Evolutionary conservation across 352 stramenopile species (phyloP).

Genomic region (Globisporangium cederbergense): DNA sequence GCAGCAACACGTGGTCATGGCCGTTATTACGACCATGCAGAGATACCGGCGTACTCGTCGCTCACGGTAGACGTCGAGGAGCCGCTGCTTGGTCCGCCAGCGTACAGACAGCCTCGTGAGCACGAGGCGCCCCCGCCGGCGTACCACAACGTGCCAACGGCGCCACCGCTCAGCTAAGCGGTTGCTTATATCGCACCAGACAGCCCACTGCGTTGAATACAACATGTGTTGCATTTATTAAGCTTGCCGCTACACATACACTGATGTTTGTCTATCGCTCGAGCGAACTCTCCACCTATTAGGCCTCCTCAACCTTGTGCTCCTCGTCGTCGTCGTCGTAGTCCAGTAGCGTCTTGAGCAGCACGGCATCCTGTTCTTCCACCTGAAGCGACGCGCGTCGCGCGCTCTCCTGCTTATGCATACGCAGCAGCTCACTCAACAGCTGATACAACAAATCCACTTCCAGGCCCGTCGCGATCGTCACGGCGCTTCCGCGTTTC

Average conservation of each 20-base stretch:
- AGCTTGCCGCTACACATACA: neutral
- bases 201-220: no score
- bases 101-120: constrained; percentile 34
- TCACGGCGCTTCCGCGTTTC: constrained; percentile 43
- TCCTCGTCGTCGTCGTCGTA: constrained; percentile 52
- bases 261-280: constrained; percentile 1
- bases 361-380: constrained; percentile 33
- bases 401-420: constrained; percentile 42
- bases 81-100: constrained; percentile 43
- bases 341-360: constrained; percentile 55
- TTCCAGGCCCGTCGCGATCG: constrained; percentile 73
- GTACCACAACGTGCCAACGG: constrained; percentile 62
- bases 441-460: constrained; percentile 75
- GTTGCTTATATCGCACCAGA: no score
- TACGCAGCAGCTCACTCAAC: constrained; percentile 53
- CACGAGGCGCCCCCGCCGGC: constrained; percentile 38
- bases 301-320: constrained; percentile 26
- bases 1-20: neutral
- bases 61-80: constrained; percentile 63
- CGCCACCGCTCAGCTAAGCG: constrained; percentile 43
- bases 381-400: constrained; percentile 19
- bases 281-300: constrained; percentile 10
- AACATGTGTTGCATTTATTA: neutral
- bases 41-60: constrained; percentile 21
- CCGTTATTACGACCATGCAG: neutral